phyloP scores from a whole-genome alignment of 176 grass and related monocot species.

The Oryza australiensis region DNA sequence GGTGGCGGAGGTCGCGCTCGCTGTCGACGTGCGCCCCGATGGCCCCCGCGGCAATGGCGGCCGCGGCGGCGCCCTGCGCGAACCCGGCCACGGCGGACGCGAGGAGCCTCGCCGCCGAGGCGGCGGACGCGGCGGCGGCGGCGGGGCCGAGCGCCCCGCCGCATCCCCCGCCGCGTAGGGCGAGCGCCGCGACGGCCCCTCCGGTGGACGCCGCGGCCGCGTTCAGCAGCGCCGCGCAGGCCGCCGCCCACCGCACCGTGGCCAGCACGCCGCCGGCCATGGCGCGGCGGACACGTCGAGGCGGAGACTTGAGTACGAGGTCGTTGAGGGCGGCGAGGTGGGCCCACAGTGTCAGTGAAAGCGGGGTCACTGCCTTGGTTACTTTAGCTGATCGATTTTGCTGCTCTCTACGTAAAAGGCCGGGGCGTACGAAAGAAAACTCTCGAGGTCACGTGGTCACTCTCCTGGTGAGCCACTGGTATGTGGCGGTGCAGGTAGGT shows the following conservation, averaged over 20 bases:
- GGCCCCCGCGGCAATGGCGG: conserved; percentile 49
- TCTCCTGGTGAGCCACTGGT: background rate
- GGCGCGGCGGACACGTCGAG: background rate
- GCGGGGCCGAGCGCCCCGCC: conserved; percentile 13
- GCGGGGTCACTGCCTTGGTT: background rate
- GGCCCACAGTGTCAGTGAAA: background rate
- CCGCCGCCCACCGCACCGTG: conserved; percentile 48
- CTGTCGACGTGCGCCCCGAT: conserved; percentile 52
- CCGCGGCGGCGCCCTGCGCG: conserved; percentile 61
- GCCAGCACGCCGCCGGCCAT: conserved; percentile 41
- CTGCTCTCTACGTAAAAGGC: background rate
- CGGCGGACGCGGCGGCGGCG: conserved; percentile 29
- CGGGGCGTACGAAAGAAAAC: background rate
- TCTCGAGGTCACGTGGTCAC: background rate
- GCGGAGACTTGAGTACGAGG: background rate
- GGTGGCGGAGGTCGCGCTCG: conserved; percentile 51
- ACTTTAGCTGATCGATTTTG: conserved; percentile 33
- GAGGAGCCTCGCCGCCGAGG: conserved; percentile 21
- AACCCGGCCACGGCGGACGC: conserved; percentile 40
- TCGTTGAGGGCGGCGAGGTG: background rate
- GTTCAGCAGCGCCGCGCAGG: conserved; percentile 60
- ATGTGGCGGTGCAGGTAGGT: background rate
- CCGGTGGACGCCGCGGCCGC: conserved; percentile 32
- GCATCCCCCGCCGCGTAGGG: conserved; percentile 23
- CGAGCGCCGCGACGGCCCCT: conserved; percentile 34